A percentile compares a stretch with the other conserved stretches of the same genome.
Evolutionary conservation across 78 protist species (phyloP).

Genomic region (Diacronema lutheri): DNA sequence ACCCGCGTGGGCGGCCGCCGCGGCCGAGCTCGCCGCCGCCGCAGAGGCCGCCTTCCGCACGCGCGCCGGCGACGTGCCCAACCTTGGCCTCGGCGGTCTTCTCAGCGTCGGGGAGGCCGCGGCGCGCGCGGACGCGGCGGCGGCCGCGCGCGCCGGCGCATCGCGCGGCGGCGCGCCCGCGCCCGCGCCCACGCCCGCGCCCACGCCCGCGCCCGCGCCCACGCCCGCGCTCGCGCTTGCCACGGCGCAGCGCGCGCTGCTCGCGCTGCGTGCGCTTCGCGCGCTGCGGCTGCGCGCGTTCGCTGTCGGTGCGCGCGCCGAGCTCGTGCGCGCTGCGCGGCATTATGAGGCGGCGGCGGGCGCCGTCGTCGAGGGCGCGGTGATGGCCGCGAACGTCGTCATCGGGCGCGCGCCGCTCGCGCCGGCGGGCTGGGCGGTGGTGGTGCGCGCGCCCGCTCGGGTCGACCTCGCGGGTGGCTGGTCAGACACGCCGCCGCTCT

Average conservation of each 20-base stretch:
- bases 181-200: background rate
- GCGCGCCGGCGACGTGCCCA: too few relatives aligned
- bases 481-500: conserved; percentile 52
- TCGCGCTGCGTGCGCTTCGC: background rate
- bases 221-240: too few relatives aligned
- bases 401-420: background rate
- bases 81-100: too few relatives aligned
- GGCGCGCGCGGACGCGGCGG: background rate
- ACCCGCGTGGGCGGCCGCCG: background rate
- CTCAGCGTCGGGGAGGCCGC: too few relatives aligned
- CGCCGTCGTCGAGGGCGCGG: background rate
- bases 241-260: background rate
- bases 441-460: background rate
- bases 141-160: background rate
- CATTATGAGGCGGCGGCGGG: background rate
- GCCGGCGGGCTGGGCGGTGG: background rate
- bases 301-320: too few relatives aligned
- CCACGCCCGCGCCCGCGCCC: background rate
- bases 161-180: background rate
- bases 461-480: conserved; percentile 55
- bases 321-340: background rate
- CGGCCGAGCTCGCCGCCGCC: background rate
- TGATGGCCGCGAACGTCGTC: background rate
- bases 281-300: background rate
- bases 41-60: too few relatives aligned